Conservation (phyloP, 169 alveolate genomes). For the Plasmodium sp. region DNA sequence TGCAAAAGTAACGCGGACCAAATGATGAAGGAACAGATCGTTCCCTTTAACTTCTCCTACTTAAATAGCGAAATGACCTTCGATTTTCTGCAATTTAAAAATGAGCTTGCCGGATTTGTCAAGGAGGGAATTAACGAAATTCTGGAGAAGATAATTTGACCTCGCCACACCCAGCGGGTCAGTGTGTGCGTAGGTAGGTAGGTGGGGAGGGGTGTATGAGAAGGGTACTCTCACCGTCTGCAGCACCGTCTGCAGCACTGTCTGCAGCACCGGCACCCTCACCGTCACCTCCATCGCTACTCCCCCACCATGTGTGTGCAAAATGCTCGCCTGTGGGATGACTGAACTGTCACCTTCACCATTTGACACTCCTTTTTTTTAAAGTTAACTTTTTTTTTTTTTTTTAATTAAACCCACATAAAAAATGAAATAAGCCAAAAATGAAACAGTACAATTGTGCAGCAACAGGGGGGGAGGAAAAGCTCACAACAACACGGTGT, state of each 20-base stretch:
- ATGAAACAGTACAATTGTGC: background rate
- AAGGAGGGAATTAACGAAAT: conserved; percentile 47
- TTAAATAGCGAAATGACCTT: conserved; percentile 16
- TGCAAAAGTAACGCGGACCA: conserved; percentile 45
- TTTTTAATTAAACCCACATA: background rate
- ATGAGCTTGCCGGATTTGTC: conserved; percentile 27
- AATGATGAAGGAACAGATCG: conserved; percentile 17
- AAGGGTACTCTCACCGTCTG: background rate
- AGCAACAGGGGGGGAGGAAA: background rate
- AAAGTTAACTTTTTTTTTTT: background rate
- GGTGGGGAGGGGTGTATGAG: background rate
- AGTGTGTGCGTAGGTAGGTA: no score
- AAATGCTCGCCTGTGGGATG: background rate
- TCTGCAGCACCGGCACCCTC: no score
- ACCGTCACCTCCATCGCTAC: no score
- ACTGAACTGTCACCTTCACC: background rate
- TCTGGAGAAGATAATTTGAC: conserved; percentile 54
- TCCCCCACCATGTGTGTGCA: background rate
- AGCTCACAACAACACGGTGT: background rate
- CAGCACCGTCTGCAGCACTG: no score
- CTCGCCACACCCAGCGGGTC: background rate
- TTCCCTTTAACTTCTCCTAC: conserved; percentile 58
- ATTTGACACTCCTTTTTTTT: background rate
- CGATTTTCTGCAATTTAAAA: conserved; percentile 30
- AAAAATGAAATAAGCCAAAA: background rate